phyloP scores from a whole-genome alignment of 306 rosid genomes.

The Urtica urens region DNA sequence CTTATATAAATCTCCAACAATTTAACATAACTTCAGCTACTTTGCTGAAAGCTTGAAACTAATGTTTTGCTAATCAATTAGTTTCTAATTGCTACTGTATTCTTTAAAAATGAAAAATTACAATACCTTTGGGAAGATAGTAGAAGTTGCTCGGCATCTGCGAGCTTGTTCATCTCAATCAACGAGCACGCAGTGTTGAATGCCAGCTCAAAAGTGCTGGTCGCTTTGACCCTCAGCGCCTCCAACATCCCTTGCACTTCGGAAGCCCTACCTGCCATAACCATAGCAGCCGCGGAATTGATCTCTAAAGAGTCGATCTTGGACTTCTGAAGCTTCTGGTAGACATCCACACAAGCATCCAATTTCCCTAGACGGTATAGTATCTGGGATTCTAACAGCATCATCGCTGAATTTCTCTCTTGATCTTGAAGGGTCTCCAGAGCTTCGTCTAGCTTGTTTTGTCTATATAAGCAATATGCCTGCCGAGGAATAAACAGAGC shows the following conservation, averaged over 20 bases:
- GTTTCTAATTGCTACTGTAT: no score
- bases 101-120: background rate
- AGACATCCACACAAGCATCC: constrained; percentile 86
- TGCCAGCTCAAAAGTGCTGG: constrained; percentile 88
- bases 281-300: constrained; percentile 68
- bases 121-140: constrained; percentile 72
- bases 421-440: constrained; percentile 46
- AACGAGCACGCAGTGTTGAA: constrained; percentile 84
- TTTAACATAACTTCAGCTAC: no score
- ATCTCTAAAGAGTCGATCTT: constrained; percentile 72
- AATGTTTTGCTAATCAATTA: no score
- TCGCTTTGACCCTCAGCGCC: constrained; percentile 58
- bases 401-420: constrained; percentile 44
- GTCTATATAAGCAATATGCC: constrained; percentile 97
- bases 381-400: constrained; percentile 84
- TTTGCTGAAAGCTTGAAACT: no score
- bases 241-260: constrained; percentile 76
- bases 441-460: constrained; percentile 82
- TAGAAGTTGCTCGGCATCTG: constrained; percentile 87
- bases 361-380: constrained; percentile 76
- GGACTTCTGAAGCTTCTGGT: constrained; percentile 73
- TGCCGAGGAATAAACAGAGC: constrained; percentile 27
- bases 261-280: constrained; percentile 74
- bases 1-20: no score
- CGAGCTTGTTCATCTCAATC: constrained; percentile 51